Base-by-base conservation (phyloP, 140 eudicot genomes). In the Senecio squalidus region DNA sequence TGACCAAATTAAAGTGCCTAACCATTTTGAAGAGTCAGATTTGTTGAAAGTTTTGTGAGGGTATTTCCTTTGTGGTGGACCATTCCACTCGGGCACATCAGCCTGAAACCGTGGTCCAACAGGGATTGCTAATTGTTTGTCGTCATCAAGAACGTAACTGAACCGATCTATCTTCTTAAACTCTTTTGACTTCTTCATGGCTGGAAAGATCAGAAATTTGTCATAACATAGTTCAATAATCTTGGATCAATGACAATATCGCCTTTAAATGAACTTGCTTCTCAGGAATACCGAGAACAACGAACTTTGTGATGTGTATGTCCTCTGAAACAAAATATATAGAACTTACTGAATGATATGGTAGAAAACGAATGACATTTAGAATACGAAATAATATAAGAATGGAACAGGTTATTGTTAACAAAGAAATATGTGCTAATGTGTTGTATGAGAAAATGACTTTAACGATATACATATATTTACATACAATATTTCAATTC, bases 71-170 rank as follows among this genome's bases (percentile, higher is more conserved):
- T 62, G 31, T 14, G 59, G 33, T 31, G 83, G 81, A 45, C 78
- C 82, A 3, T 20, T 46, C 90, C 86, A 81, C 27, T 82, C 78
- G 1, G 87, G 82, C 67, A 82, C 74, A 11, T 76, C 77, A 22
- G 82, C 86, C 67, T 85, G 95, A 67, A 82, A 82, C 20, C 80
- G 83, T 3, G 86, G 80, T 51, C 95, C 95, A 11, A 85, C 50
- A 7, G 90, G 95, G 56, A 82, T 58, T 70, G 72, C 81, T 45
- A 45, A 18, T 55, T 68, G 75, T 50, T 68, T 13, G 40, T 58
- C 1, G 4, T 64, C 77, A 49, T 72, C 61, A 36, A 64, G 23
- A 14, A 72, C n/a, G 15, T 6, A 24, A 28, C 33, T 64, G 53
- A 72, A 56, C 62, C 77, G 22, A 31, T 71, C 66, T n/a, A 9